Evolutionary conservation across 768 basidiomycete species (phyloP), one percentile per base, ranked within the genome.

Genomic region (Hemileccinum rubropunctum): DNA sequence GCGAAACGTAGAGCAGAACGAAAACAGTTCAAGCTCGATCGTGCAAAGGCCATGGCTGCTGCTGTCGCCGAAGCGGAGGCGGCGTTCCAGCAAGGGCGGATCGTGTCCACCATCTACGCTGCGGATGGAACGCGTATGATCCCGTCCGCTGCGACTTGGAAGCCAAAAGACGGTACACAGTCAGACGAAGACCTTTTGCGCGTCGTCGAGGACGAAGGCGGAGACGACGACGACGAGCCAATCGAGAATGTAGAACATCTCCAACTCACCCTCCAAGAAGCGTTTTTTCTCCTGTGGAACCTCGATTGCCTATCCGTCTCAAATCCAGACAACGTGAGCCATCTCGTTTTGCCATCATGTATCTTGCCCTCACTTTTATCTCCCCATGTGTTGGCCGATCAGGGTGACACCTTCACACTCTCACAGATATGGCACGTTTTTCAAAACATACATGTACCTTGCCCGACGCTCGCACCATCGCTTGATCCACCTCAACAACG

Each of bases 21-120:
- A 33, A 86, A 85, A 59, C 88, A 93, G 58, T 95, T 95, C 76
- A 99, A 99, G 70, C 75, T 86, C 34, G 92, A 95, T 62, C 84
- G 97, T 61, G 94, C 95, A 23, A 74, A 77, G 49, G 95, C 94
- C 2, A 88, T 97, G 57, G 91, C 91, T 1, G 80, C 80, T 0
- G 88, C 88, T 0, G 86, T 83, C 1, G 84, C 84, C 34, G 86
- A 90, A 61, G 91, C 89, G 6, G 91, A 93, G 61, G 75, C 72
- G 1, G 79, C 86, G 1, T 94, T 92, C 58, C 79, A 76, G 17
- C 83, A 87, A 60, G 86, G 88, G 14, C 82, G 80, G 20, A 75
- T 86, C 11, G 74, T 82, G 20, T 69, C 76, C n/a, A 77, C 80
- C 27, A 74, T 81, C 4, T 75, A 85, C 23, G 82, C 81, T 33